Percentiles rank a stretch among this genome's conserved stretches.
Conservation (phyloP, 345 rosid species). For the Acer campestre region DNA sequence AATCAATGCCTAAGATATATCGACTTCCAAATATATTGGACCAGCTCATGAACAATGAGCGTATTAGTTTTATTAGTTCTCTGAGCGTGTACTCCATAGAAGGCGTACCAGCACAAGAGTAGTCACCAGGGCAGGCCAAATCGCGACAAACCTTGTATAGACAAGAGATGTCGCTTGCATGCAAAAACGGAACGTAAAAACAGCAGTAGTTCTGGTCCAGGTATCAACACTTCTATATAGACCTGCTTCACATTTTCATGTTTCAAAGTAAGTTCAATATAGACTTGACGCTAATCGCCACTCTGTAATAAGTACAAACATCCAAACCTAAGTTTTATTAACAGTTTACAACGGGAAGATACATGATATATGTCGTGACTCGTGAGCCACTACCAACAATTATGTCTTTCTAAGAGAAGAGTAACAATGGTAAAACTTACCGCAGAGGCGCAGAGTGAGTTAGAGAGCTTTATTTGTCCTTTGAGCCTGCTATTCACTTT, state of each 20-base stretch:
- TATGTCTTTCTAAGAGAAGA: not conserved
- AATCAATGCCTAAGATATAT: not conserved
- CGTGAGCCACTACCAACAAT: not conserved
- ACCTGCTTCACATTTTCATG: not conserved
- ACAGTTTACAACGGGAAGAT: not conserved
- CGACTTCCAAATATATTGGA: not conserved
- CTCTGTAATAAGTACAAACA: not conserved
- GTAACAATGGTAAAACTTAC: conserved; percentile 3
- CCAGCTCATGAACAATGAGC: not conserved
- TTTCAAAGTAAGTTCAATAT: not conserved
- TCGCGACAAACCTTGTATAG: not conserved
- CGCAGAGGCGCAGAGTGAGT: not conserved
- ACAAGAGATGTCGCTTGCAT: conserved; percentile 24
- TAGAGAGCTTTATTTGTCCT: not conserved
- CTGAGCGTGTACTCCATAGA: too few relatives aligned
- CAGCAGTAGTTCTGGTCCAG: not conserved
- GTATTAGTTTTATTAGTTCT: not conserved
- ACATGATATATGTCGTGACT: not conserved
- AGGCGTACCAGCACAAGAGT: not conserved
- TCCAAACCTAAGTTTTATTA: not conserved
- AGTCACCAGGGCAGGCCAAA: not conserved
- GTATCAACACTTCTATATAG: not conserved
- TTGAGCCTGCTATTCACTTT: not conserved
- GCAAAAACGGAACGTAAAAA: not conserved
- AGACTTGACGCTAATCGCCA: not conserved